Base-by-base conservation (phyloP, 106 monocot genomes). In the Amphibolis antarctica region DNA sequence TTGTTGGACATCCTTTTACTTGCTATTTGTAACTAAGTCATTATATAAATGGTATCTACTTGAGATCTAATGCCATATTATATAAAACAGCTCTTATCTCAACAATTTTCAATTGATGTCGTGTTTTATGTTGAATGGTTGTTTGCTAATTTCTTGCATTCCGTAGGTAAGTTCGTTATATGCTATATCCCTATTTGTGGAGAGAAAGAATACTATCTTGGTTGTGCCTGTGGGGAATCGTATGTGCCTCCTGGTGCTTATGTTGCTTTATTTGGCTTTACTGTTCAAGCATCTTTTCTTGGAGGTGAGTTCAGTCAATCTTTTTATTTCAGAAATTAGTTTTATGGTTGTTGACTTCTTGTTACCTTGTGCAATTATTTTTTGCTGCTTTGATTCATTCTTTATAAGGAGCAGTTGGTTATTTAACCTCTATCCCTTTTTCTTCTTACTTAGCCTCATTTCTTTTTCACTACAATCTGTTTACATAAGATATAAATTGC, bases 171-270 rank as follows among this genome's bases (percentile, higher is more conserved):
- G 46, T 82, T 87, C 53, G 68, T 89, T 29, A 69, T 96, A 26
- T 67, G 89, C 64, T 96, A 86, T 70, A 59, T 86, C 62, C 84
- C 86, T 44, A 53, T 86, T 44, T 96, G 86, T 66, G 80, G 84
- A 65, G 96, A 90, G 69, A 86, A 82, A 66, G 96, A 96, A 67
- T 96, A 96, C 66, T 96, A 96, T 70, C 86, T 96, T 74, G 96
- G 82, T 55, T 90, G 86, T 75, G 89, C 86, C 43, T 96, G 96
- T 74, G 84, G 72, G 52, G 96, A 96, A 69, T 51, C 78, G 18
- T 96, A 86, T 55, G 68, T 69, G 11, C 96, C 96, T 13, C 96
- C 96, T 19, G 86, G 96, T 80, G 96, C 82, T 76, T 90, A 86
- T 77, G 86, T 96, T 69, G 54, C 74, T 43, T 63, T 96, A 45